phyloP scores from a whole-genome alignment of 208 protist genomes.

The Wallacemonas sp. region DNA sequence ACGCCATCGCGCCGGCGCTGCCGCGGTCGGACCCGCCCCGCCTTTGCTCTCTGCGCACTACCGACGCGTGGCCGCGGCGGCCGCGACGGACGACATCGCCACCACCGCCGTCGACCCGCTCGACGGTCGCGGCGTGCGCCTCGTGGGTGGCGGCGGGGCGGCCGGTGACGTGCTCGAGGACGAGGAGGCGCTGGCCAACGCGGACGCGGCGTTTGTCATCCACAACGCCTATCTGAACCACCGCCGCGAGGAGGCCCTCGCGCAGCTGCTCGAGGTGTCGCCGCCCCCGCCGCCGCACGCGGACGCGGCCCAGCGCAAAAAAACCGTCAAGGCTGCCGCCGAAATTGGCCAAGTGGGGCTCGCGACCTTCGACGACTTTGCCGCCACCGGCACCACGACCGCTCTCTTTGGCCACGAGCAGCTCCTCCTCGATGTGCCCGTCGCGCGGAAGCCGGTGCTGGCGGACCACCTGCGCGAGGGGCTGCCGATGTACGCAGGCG shows the following conservation, averaged over 20 bases:
- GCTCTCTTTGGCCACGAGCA: constrained; percentile 30
- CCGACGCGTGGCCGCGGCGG: constrained; percentile 6
- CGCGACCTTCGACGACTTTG: constrained; percentile 36
- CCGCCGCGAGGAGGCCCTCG: constrained; percentile 44
- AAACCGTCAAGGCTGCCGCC: constrained; percentile 17
- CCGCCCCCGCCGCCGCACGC: constrained; percentile 13
- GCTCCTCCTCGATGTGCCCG: constrained; percentile 25
- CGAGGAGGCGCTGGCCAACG: constrained; percentile 11
- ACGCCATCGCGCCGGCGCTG: neutral
- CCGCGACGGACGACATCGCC: constrained; percentile 10
- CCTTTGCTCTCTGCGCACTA: constrained; percentile 10
- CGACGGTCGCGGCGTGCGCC: constrained; percentile 2
- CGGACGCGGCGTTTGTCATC: constrained; percentile 38
- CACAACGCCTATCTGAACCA: constrained; percentile 46
- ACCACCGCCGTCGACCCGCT: constrained; percentile 1
- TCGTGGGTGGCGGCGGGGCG: constrained; percentile 13
- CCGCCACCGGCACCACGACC: constrained; percentile 23
- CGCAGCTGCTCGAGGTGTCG: constrained; percentile 28
- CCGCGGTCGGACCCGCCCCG: neutral
- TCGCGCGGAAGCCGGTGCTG: constrained; percentile 1
- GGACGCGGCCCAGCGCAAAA: constrained; percentile 9
- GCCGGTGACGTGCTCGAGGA: constrained; percentile 16
- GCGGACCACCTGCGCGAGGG: constrained; percentile 10
- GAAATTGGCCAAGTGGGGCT: constrained; percentile 32
- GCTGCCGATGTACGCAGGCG: neutral